Percentiles rank a stretch among this genome's conserved stretches.
These are phyloP conservation scores for Trichoderma sp. DNA, from an alignment of 2,329 filamentous ascomycete genomes.

Conservation along the genomic window DNA sequence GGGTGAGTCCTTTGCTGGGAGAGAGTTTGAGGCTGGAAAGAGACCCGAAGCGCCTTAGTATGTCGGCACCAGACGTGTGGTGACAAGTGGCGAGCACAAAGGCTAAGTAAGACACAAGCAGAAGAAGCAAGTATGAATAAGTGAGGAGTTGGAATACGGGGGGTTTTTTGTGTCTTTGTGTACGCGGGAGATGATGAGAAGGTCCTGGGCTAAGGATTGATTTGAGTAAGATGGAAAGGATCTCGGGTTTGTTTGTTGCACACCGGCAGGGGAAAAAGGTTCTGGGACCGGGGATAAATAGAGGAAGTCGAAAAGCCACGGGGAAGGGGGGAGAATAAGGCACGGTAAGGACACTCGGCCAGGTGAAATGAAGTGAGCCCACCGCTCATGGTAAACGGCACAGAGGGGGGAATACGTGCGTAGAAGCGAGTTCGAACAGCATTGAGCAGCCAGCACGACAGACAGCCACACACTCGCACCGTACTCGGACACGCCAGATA, in stretches of 20 bases:
- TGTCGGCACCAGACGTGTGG: neutral
- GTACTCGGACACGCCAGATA: constrained; percentile 6
- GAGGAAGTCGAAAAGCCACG: neutral
- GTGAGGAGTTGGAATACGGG: neutral
- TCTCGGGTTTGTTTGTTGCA: neutral
- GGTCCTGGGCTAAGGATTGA: neutral
- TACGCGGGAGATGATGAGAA: neutral
- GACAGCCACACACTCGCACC: constrained; percentile 13
- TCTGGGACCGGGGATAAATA: constrained; percentile 26
- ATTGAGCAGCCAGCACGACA: neutral
- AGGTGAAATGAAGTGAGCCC: constrained; percentile 16
- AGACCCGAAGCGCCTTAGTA: neutral
- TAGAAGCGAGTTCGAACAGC: neutral
- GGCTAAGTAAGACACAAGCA: neutral
- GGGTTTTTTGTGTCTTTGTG: neutral
- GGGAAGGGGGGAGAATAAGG: neutral
- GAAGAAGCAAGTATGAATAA: neutral
- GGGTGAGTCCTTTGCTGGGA: neutral
- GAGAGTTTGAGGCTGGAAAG: neutral
- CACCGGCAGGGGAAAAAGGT: constrained; percentile 1
- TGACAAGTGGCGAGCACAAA: neutral
- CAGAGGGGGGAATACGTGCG: neutral
- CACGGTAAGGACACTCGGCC: constrained; percentile 5
- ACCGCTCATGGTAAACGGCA: constrained; percentile 1
- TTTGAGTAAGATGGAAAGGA: neutral